These are phyloP conservation scores for Zoysia japonica DNA, from an alignment of 176 grass and related monocot genomes.

Conservation along the genomic window DNA sequence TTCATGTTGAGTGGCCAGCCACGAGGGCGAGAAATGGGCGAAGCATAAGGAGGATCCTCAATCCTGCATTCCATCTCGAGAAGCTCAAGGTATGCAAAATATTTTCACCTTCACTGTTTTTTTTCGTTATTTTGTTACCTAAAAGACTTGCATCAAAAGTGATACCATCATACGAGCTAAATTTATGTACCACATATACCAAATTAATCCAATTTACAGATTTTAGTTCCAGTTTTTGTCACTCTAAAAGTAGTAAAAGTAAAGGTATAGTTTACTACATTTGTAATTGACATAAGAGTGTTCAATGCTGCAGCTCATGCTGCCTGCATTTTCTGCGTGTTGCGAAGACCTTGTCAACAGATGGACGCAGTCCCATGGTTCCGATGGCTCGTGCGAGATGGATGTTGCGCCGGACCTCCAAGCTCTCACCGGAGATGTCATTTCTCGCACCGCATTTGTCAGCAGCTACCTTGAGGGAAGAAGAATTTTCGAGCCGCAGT, in stretches of 20 bases:
- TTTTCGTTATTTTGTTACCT: not conserved
- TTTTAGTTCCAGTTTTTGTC: too few species aligned
- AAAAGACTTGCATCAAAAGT: not conserved
- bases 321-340: slow-evolving; percentile 65
- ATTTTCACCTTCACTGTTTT: not conserved
- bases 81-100: slow-evolving; percentile 53
- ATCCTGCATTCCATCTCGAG: slow-evolving; percentile 51
- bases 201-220: too few species aligned
- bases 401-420: slow-evolving; percentile 59
- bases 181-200: too few species aligned
- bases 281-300: not conserved
- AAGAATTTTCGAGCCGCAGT: slow-evolving; percentile 60
- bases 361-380: slow-evolving; percentile 49
- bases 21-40: slow-evolving; percentile 63
- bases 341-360: slow-evolving; percentile 49
- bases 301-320: slow-evolving; percentile 48
- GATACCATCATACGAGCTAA: too few species aligned
- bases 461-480: slow-evolving; percentile 66
- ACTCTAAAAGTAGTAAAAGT: too few species aligned
- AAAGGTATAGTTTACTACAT: not conserved
- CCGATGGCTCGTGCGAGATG: slow-evolving; percentile 44
- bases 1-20: not conserved
- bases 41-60: slow-evolving; percentile 63
- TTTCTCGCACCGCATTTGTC: slow-evolving; percentile 67
- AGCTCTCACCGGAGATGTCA: slow-evolving; percentile 70